Evolutionary conservation across 169 alveolate species (phyloP).

Genomic region (Plasmodium inui): DNA sequence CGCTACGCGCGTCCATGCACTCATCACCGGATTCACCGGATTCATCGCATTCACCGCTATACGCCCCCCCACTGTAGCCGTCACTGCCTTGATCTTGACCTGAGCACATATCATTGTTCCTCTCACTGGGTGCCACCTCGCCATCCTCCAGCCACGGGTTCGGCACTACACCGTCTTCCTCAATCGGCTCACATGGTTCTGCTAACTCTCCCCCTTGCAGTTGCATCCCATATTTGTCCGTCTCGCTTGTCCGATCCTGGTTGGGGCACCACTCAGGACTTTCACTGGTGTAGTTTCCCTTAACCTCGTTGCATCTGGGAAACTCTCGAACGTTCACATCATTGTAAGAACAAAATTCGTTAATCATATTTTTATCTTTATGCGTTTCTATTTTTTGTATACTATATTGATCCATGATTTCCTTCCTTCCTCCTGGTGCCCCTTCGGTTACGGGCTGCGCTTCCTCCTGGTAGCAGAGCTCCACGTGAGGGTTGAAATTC

Average conservation of each 20-base stretch:
- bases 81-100: neutral
- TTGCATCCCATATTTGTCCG: neutral
- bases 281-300: neutral
- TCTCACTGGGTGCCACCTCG: neutral
- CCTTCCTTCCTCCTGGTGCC: neutral
- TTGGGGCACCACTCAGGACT: neutral
- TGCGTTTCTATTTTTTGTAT: neutral
- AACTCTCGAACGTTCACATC: neutral
- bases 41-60: neutral
- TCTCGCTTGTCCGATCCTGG: neutral
- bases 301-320: neutral
- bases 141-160: neutral
- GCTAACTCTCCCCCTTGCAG: neutral
- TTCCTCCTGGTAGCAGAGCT: neutral
- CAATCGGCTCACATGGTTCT: neutral
- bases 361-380: neutral
- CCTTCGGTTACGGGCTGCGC: neutral
- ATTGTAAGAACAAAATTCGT: conserved; percentile 9
- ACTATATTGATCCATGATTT: neutral
- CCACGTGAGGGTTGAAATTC: conserved; percentile 47
- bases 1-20: neutral
- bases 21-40: neutral
- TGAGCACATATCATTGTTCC: neutral
- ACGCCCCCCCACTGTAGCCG: neutral
- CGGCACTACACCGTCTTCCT: neutral